A percentile compares a stretch with the other conserved stretches of the same genome.
phyloP scores from a whole-genome alignment of 441 rosid species.

The Manihot esculenta region DNA sequence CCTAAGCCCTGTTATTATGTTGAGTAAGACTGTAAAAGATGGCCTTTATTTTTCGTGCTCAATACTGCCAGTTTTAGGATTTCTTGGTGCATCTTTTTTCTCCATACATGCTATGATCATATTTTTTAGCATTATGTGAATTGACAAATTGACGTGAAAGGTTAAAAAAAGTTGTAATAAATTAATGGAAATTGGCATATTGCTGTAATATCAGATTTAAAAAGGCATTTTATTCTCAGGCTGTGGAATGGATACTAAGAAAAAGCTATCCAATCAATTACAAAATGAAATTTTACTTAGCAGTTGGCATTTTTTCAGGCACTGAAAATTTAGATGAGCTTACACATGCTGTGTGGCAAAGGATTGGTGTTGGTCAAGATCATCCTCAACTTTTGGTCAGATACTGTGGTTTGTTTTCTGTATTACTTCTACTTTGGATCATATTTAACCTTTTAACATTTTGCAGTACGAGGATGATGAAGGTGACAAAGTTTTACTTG shows the following conservation, averaged over 20 bases:
- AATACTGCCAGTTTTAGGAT: background rate
- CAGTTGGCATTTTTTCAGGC: slow-evolving; percentile 30
- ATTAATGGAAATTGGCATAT: background rate
- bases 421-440: background rate
- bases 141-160: background rate
- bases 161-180: background rate
- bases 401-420: background rate
- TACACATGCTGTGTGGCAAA: slow-evolving; percentile 51
- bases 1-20: too few relatives aligned
- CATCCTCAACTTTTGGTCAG: slow-evolving; percentile 67
- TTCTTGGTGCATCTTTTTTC: background rate
- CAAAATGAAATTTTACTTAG: background rate
- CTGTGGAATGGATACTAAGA: too few relatives aligned
- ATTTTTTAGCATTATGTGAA: background rate
- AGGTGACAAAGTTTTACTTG: slow-evolving; percentile 67
- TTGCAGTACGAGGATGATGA: slow-evolving; percentile 81
- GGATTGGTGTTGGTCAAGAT: slow-evolving; percentile 48
- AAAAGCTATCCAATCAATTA: slow-evolving; percentile 1
- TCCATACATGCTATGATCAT: background rate
- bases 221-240: background rate
- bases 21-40: too few relatives aligned
- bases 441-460: background rate
- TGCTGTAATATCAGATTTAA: background rate
- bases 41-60: too few relatives aligned
- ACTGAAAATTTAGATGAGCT: slow-evolving; percentile 68